phyloP scores from a whole-genome alignment of 1,284 basidiomycete species.

The Ganoderma meredithae region DNA sequence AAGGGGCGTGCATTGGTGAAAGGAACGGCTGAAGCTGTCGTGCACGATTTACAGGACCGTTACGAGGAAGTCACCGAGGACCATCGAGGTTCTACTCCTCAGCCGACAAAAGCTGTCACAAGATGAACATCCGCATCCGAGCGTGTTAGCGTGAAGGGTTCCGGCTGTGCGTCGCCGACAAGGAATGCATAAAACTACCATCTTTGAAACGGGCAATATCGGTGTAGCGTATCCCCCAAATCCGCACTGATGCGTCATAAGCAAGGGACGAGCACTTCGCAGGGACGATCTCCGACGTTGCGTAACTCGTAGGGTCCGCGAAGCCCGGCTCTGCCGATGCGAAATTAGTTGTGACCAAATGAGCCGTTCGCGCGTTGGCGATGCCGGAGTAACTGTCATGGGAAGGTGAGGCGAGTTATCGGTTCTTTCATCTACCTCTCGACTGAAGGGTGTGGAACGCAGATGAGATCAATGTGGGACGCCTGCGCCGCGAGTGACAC shows the following conservation, averaged over 20 bases:
- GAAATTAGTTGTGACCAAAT: slow-evolving; percentile 43
- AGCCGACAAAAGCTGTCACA: slow-evolving; percentile 32
- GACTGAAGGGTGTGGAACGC: neutral
- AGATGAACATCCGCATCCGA: slow-evolving; percentile 35
- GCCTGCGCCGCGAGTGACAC: slow-evolving; percentile 38
- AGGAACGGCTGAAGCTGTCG: neutral
- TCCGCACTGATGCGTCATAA: neutral
- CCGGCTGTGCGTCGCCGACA: slow-evolving; percentile 39
- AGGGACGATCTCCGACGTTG: slow-evolving; percentile 34
- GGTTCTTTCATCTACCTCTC: neutral
- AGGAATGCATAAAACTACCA: slow-evolving; percentile 40
- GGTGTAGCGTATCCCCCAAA: neutral
- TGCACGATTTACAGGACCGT: slow-evolving; percentile 30
- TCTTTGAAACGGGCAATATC: slow-evolving; percentile 26
- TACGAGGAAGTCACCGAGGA: slow-evolving; percentile 38
- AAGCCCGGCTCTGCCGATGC: slow-evolving; percentile 26
- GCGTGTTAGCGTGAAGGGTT: slow-evolving; percentile 39
- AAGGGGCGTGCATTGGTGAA: no score
- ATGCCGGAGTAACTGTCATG: slow-evolving; percentile 41
- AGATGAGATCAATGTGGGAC: slow-evolving; percentile 42
- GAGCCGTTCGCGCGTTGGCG: slow-evolving; percentile 40
- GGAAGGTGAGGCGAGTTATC: slow-evolving; percentile 33
- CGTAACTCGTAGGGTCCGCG: slow-evolving; percentile 30
- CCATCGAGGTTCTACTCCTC: slow-evolving; percentile 33
- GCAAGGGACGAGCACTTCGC: slow-evolving; percentile 41